Percentiles rank a stretch among this genome's conserved stretches.
Evolutionary conservation across 2,329 filamentous ascomycete species (phyloP).

Genomic region (Leptographium lundbergii): DNA sequence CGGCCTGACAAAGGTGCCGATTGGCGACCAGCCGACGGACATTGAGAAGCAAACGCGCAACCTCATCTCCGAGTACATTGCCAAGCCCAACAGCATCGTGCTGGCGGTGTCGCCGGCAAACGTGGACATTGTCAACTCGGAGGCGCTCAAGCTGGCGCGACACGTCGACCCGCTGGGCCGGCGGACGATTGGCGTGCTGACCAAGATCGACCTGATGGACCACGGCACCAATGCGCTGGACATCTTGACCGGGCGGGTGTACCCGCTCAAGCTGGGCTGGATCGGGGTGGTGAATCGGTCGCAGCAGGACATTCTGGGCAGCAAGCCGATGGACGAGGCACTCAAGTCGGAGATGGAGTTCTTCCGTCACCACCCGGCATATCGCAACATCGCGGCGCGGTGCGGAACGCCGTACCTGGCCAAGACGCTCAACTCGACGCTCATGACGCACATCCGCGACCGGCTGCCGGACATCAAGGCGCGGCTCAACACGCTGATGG

Average conservation of each 20-base stretch:
- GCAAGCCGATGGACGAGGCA: constrained; percentile 88
- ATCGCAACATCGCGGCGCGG: constrained; percentile 85
- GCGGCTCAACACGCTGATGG: constrained; percentile 93
- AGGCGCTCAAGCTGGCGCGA: constrained; percentile 87
- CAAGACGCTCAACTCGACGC: constrained; percentile 85
- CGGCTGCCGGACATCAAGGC: constrained; percentile 96
- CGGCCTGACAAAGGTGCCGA: constrained; percentile 64
- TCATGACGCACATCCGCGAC: constrained; percentile 95
- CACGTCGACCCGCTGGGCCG: constrained; percentile 97
- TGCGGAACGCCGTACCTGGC: constrained; percentile 92
- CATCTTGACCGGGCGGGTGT: constrained; percentile 92
- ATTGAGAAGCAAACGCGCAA: constrained; percentile 69
- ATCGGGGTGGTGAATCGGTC: constrained; percentile 97
- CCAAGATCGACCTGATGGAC: constrained; percentile 98
- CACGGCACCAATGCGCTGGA: constrained; percentile 97
- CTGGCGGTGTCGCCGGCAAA: constrained; percentile 94
- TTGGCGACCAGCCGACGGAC: constrained; percentile 18
- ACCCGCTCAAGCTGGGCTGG: constrained; percentile 92
- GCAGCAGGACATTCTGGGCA: constrained; percentile 93
- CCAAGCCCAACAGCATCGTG: constrained; percentile 96
- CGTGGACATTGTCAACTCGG: constrained; percentile 95
- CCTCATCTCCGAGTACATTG: constrained; percentile 98
- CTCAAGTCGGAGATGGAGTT: constrained; percentile 85
- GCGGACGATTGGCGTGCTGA: constrained; percentile 94
- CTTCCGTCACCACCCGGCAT: constrained; percentile 93